Evolutionary conservation across 108 stramenopile species (phyloP).

Genomic region (Nannochloropsis gaditana): DNA sequence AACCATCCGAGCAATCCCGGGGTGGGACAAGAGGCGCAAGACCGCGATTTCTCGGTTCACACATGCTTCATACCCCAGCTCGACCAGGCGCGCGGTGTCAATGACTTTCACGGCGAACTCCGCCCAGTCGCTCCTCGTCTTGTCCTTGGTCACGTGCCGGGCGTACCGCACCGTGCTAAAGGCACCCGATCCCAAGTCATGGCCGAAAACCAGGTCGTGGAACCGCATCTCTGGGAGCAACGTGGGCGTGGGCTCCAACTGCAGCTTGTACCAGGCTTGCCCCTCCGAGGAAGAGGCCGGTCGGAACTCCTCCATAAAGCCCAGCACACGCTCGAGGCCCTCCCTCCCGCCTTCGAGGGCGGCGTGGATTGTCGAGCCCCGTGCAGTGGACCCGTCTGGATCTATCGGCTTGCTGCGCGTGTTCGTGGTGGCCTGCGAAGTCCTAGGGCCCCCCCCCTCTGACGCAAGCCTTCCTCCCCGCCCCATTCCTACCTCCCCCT

Average conservation of each 20-base stretch:
- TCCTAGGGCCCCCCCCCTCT: neutral
- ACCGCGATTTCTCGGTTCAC: slow-evolving; percentile 84
- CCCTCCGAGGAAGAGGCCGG: neutral
- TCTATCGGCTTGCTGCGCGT: neutral
- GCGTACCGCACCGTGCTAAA: slow-evolving; percentile 59
- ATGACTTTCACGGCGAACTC: slow-evolving; percentile 87
- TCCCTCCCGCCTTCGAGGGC: neutral
- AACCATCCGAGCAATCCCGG: slow-evolving; percentile 79
- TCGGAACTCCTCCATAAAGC: slow-evolving; percentile 11
- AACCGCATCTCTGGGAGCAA: slow-evolving; percentile 74
- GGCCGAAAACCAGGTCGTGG: slow-evolving; percentile 93
- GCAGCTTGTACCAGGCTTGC: slow-evolving; percentile 30
- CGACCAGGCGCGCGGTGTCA: slow-evolving; percentile 65
- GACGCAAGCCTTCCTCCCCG: neutral
- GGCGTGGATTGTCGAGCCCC: no score
- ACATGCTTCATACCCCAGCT: slow-evolving; percentile 70
- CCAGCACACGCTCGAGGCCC: slow-evolving; percentile 13
- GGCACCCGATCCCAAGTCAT: slow-evolving; percentile 78
- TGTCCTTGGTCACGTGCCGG: slow-evolving; percentile 27
- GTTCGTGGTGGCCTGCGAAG: neutral
- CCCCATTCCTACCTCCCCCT: neutral
- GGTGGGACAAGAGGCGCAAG: slow-evolving; percentile 72
- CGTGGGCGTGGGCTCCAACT: slow-evolving; percentile 53
- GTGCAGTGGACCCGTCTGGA: no score
- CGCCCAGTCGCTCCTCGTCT: slow-evolving; percentile 76